Evolutionary conservation across 352 stramenopile genomes (phyloP).

Genomic region (Globisporangium nodosum): DNA sequence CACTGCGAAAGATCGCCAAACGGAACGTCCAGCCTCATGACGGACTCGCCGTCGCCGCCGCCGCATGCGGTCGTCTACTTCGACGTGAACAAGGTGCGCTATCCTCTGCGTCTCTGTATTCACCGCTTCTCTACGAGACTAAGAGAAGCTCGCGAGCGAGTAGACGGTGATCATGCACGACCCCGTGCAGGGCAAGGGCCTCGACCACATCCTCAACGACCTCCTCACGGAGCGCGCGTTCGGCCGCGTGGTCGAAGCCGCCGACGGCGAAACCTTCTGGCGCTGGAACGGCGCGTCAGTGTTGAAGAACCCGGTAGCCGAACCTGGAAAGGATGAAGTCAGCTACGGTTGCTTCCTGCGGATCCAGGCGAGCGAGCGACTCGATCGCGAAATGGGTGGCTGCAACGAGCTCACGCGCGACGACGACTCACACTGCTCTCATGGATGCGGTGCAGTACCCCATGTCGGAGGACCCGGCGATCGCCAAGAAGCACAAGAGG

Average conservation of each 20-base stretch:
- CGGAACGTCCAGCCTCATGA: neutral
- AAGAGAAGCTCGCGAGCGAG: neutral
- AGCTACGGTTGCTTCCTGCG: conserved; percentile 66
- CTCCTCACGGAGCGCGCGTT: conserved; percentile 56
- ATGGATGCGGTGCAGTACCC: conserved; percentile 30
- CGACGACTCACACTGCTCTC: neutral
- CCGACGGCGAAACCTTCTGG: conserved; percentile 27
- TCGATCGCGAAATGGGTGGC: too few relatives aligned
- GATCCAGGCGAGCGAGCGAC: conserved; percentile 25
- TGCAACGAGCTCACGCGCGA: too few relatives aligned
- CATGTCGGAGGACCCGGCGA: conserved; percentile 33
- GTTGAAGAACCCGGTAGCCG: conserved; percentile 3
- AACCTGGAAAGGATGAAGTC: conserved; percentile 14
- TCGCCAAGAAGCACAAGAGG: conserved; percentile 54
- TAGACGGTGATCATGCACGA: conserved; percentile 84
- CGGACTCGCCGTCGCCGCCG: neutral
- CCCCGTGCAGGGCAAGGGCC: conserved; percentile 67
- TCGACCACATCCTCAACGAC: conserved; percentile 72
- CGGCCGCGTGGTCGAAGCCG: conserved; percentile 16
- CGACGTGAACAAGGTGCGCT: conserved; percentile 71
- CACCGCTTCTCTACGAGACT: neutral
- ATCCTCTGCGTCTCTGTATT: neutral
- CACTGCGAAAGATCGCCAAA: too few relatives aligned
- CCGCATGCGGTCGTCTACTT: conserved; percentile 71
- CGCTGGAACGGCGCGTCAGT: conserved; percentile 35